These are phyloP conservation scores for Exophiala lecanii-corni DNA, from an alignment of 2,329 filamentous ascomycete species.

Conservation along the genomic window DNA sequence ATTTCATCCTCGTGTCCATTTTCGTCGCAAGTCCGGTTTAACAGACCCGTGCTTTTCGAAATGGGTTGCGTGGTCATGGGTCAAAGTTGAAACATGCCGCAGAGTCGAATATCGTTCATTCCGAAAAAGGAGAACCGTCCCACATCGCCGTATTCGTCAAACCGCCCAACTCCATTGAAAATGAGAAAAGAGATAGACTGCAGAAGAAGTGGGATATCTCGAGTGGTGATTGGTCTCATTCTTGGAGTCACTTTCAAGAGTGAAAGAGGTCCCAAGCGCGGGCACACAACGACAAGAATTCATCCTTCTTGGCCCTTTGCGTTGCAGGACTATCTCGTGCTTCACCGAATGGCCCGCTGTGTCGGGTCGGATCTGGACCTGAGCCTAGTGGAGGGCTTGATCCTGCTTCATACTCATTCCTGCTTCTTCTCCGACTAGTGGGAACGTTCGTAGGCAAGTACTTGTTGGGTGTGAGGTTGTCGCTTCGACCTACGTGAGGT, in stretches of 20 bases:
- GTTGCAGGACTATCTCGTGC: slow-evolving; percentile 79
- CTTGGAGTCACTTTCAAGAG: slow-evolving; percentile 53
- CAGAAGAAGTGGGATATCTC: no score
- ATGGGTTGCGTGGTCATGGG: background rate
- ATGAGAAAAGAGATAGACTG: background rate
- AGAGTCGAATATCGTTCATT: background rate
- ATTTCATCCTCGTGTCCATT: background rate
- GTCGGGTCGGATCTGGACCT: slow-evolving; percentile 55
- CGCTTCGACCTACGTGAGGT: slow-evolving; percentile 47
- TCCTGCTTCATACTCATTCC: slow-evolving; percentile 86
- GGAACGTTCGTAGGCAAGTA: slow-evolving; percentile 30
- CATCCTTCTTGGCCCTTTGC: slow-evolving; percentile 80
- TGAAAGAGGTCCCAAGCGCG: slow-evolving; percentile 97
- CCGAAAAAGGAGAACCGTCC: background rate
- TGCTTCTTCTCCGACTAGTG: slow-evolving; percentile 62
- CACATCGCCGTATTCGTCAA: background rate
- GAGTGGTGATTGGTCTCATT: no score
- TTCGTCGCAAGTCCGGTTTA: no score
- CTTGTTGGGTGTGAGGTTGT: slow-evolving; percentile 41
- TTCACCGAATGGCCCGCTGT: slow-evolving; percentile 68
- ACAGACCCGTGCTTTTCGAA: background rate
- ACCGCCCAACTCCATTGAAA: background rate
- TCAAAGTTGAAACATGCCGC: background rate
- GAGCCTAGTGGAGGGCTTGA: slow-evolving; percentile 79
- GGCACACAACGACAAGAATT: slow-evolving; percentile 81